Evolutionary conservation across 345 rosid genomes (phyloP).

Genomic region (Sisymbrium altissimum): DNA sequence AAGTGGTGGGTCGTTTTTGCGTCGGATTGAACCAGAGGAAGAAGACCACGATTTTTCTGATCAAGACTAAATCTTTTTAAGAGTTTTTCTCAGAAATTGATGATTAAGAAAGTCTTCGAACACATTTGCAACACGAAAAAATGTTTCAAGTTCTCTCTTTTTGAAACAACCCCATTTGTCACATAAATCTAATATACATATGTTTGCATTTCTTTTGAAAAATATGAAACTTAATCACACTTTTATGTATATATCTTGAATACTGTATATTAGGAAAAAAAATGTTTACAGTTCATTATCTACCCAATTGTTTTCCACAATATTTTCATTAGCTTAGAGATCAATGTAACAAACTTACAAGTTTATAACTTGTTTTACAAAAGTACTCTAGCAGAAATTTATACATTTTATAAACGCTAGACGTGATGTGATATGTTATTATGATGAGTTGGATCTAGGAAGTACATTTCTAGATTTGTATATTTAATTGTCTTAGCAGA

Average conservation of each 20-base stretch:
- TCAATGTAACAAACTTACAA: neutral
- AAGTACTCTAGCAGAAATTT: too few relatives aligned
- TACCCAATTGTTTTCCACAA: neutral
- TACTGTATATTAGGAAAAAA: slow-evolving; percentile 11
- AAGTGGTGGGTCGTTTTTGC: slow-evolving; percentile 8
- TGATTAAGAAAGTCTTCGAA: neutral
- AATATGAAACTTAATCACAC: slow-evolving; percentile 2
- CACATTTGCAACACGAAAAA: slow-evolving; percentile 9
- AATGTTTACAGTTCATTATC: neutral
- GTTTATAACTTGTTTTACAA: too few relatives aligned
- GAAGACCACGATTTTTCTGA: slow-evolving; percentile 20
- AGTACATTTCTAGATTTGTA: neutral
- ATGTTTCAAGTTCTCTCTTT: slow-evolving; percentile 1
- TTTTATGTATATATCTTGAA: slow-evolving; percentile 17
- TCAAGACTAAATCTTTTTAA: slow-evolving; percentile 14
- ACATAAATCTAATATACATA: slow-evolving; percentile 24
- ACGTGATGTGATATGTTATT: neutral
- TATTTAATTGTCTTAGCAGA: neutral
- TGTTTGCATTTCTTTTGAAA: slow-evolving; percentile 20
- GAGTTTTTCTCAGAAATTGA: slow-evolving; percentile 1
- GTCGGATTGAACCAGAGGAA: slow-evolving; percentile 9
- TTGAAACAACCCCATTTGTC: slow-evolving; percentile 7
- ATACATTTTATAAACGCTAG: neutral
- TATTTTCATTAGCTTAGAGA: neutral
- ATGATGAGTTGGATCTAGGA: neutral